Base-by-base conservation (phyloP, 2,329 filamentous ascomycete genomes). In the Fusarium nisikadoi region DNA sequence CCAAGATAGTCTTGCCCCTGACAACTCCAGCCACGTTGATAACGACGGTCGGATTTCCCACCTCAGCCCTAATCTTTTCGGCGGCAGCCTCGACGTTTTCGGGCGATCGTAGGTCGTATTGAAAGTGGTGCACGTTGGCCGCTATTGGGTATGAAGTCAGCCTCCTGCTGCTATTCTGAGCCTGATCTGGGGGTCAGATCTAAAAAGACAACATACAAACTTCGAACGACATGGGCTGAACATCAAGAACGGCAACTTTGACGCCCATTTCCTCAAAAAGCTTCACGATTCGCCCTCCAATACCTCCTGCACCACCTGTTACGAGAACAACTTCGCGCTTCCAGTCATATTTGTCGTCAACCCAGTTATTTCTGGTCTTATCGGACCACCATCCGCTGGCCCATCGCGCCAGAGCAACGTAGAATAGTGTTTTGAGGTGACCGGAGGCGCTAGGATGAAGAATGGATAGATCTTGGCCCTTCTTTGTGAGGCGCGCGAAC, bases 241-340 rank as follows among this genome's bases (percentile, higher is more conserved):
- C 86, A 81, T 95, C 93, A 39, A 95, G 79, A 5, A 94, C 90
- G 0, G 91, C 91, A 38, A 94, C 91, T 71, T 88, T 92, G 73
- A 93, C 84, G 2, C 88, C 88, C 67, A 82, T 84, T 78, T 90
- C 88, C 1, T 89, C 90, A n/a, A 96, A 84, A 58, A 91, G 79
- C 71, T 86, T 85, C 19, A 92, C 92, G 6, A 94, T 86, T 41
- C 87, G 82, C 25, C 87, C 88, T 19, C 93, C 93, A 76, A 95
- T 94, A 0, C 93, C 93, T 62, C 89, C 89, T 45, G 91, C 90
- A 12, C 93, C 93, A 12, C 93, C 93, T 0, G 93, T 95, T 25
- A 95, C 86, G 46, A 94, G 83, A 6, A 93, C 90, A 55, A 94
- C 86, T 82, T 94, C 92, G 56, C 86, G 86, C 27, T 84, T 82